Base-by-base conservation (phyloP, 2,329 filamentous ascomycete species). In the Exophiala mesophila region DNA sequence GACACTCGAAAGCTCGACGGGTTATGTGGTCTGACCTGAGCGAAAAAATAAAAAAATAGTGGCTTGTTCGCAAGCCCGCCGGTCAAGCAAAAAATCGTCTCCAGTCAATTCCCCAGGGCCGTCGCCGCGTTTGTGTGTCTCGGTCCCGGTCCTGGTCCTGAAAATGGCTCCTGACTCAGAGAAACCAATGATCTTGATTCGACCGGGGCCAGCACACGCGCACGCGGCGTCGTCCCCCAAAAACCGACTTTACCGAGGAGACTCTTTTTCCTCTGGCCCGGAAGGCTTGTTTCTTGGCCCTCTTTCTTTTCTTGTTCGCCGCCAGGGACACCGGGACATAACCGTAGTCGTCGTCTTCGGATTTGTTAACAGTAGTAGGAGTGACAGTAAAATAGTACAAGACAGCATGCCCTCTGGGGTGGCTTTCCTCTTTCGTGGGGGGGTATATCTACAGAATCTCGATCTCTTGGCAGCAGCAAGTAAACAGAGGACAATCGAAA, bases 401-500 rank as follows among this genome's bases (percentile, higher is more conserved):
- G 31, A 48, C 41, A 48, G 36, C 37, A 35, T 47, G 34, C 38
- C 48, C 39, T 41, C 39, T 40, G 41, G 48, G 47, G 37, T 34
- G 35, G 29, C 48, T 45, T 51, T 26, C 23, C 42, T 42, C 36
- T 41, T 42, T 17, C 29, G 39, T 36, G 41, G 45, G n/a, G n/a
- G n/a, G 45, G 41, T 44, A 46, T 41, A 47, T 48, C 48, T 54
- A 54, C 45, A 54, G 44, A 49, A 55, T 54, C 44, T 56, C 53
- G 54, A 56, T 56, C 46, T 55, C 54, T 55, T 55, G 52, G 39
- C 54, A 56, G 43, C 54, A 56, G 41, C 52, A 55, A 44, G 52
- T 56, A 52, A 55, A 56, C 52, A 56, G 54, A 55, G 50, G 54
- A 55, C 54, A 55, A 56, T 56, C 54, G 50, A 56, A 56, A 56